Base-by-base conservation (phyloP, 1,139 yeast genomes). In the Nakaseomyces kungkrabaensis region DNA sequence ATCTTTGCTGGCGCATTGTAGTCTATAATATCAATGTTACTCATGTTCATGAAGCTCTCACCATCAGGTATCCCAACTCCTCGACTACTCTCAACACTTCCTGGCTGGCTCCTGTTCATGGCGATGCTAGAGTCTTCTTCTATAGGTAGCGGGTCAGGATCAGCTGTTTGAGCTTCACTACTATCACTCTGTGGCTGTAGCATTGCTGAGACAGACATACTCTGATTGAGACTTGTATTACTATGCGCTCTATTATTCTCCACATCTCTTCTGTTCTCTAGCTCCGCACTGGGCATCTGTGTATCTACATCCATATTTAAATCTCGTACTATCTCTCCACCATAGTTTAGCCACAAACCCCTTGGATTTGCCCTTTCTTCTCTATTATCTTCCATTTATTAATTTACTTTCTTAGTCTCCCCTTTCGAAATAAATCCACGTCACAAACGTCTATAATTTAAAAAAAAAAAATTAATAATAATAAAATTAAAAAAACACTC, bases 271-370 rank as follows among this genome's bases (percentile, higher is more conserved):
- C 42, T 38, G 11, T 38, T 38, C 9, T 41, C 44, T 4, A 29
- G 24, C 6, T 29, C 34, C 24, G 34, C 11, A 13, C 32, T 13
- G 4, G 44, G 44, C 44, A 27, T 41, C 34, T 27, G 44, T 6
- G 44, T 29, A n/a, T 41, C 44, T n/a, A 41, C n/a, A 41, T 29
- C 34, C 34, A 13, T 41, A n/a, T 41, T 7, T 1, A 41, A 9
- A 29, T 41, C 44, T 41, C 44, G 44, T 29, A 29, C 44, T 27
- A 41, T 27, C 8, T 41, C 44, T 17, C 44, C 44, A 11, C 25
- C 25, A 29, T 41, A 41, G 25, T 41, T 29, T 11, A 41, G 8
- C 44, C 44, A 41, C n/a, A 41, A 29, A 5, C 44, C 44, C 25
- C 44, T 41, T 4, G 34, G 34, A 41, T 5, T 41, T 13, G 27